Evolutionary conservation across 73 alveolate species (phyloP).

Genomic region (Durusdinium trenchii): DNA sequence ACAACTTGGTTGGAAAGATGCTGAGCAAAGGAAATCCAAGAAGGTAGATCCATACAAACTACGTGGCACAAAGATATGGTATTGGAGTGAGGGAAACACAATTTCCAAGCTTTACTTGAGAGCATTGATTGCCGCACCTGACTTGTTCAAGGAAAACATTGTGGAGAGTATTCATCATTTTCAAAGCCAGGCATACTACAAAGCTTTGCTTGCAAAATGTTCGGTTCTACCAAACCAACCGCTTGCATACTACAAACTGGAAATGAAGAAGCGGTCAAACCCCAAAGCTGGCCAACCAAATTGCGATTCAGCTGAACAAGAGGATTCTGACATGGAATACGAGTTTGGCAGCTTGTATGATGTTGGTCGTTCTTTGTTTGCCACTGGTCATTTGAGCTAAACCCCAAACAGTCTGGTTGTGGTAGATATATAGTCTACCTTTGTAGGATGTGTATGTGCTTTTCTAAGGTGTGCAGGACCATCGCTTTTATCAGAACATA

Average conservation of each 20-base stretch:
- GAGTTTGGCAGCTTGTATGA: not conserved
- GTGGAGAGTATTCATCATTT: not conserved
- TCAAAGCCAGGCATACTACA: not conserved
- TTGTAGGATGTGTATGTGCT: too few relatives aligned
- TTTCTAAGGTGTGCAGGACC: too few relatives aligned
- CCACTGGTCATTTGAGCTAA: not conserved
- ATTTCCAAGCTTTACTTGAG: not conserved
- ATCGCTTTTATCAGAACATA: too few relatives aligned
- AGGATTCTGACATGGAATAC: not conserved
- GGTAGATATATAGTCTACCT: not conserved
- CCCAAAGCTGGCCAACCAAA: not conserved
- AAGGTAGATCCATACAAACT: not conserved
- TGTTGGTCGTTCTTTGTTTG: too few relatives aligned
- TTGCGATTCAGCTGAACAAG: not conserved
- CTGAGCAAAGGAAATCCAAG: not conserved
- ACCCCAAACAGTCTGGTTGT: not conserved
- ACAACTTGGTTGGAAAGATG: not conserved
- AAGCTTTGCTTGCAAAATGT: not conserved
- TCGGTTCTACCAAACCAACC: not conserved
- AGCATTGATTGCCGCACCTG: not conserved
- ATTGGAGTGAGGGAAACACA: not conserved
- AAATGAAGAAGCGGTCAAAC: not conserved
- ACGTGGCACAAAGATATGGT: not conserved
- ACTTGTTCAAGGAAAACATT: not conserved
- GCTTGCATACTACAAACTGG: not conserved